Percentiles rank a stretch among this genome's conserved stretches.
Conservation (phyloP, 2,329 filamentous ascomycete genomes). For the Colletotrichum destructivum region DNA sequence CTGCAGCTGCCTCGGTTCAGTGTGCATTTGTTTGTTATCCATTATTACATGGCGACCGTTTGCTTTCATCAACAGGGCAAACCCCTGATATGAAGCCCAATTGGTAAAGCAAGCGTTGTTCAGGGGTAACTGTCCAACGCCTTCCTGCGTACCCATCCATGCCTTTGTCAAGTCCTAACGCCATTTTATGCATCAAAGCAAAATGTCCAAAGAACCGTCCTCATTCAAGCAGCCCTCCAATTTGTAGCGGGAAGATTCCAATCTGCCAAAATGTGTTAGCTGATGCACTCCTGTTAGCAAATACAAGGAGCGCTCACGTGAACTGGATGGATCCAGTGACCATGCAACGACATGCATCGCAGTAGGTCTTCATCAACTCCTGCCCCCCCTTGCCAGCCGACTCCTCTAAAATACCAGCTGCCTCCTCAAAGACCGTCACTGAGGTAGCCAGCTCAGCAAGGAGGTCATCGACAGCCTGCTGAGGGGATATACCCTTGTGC, state of each 20-base stretch:
- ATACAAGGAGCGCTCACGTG: conserved; percentile 47
- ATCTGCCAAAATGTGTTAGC: conserved; percentile 45
- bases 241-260: conserved; percentile 53
- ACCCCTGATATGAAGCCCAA: neutral
- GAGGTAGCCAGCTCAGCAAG: conserved; percentile 44
- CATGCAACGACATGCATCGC: conserved; percentile 50
- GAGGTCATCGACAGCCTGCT: conserved; percentile 42
- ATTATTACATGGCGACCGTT: neutral
- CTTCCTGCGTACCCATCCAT: neutral
- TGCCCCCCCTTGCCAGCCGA: conserved; percentile 6
- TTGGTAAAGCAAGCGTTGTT: neutral
- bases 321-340: conserved; percentile 53
- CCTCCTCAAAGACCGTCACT: conserved; percentile 46
- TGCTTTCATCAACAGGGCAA: neutral
- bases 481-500: conserved; percentile 40
- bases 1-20: neutral
- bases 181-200: conserved; percentile 44
- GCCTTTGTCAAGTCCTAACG: neutral
- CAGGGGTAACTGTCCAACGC: neutral
- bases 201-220: conserved; percentile 53
- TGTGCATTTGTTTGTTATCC: neutral
- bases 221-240: conserved; percentile 48
- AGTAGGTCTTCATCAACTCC: conserved; percentile 44
- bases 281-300: neutral
- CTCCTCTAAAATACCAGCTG: conserved; percentile 41